Evolutionary conservation across 768 basidiomycete genomes (phyloP).

Genomic region (Dacryopinax spathularia): DNA sequence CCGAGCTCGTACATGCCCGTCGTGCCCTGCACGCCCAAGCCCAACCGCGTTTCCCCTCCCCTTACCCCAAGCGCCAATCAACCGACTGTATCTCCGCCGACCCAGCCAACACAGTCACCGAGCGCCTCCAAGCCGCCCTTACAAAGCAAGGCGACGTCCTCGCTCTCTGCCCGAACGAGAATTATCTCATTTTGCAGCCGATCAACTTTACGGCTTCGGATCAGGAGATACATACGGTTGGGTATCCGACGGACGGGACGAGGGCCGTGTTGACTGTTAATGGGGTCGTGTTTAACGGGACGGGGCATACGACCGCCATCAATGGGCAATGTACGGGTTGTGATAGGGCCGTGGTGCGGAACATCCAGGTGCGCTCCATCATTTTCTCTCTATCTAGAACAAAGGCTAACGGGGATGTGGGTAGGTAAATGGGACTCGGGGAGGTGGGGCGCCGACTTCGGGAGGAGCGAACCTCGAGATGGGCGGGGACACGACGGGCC

Average conservation of each 20-base stretch:
- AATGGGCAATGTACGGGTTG: slow-evolving; percentile 51
- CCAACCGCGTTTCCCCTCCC: not conserved
- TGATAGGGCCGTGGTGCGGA: slow-evolving; percentile 45
- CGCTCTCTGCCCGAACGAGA: slow-evolving; percentile 44
- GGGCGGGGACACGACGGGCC: slow-evolving; percentile 57
- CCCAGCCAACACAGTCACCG: slow-evolving; percentile 37
- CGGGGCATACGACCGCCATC: slow-evolving; percentile 59
- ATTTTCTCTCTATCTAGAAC: not conserved
- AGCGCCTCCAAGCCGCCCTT: slow-evolving; percentile 50
- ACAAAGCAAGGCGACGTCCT: slow-evolving; percentile 54
- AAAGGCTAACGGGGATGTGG: not conserved
- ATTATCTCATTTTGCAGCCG: slow-evolving; percentile 52
- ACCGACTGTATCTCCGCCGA: slow-evolving; percentile 39
- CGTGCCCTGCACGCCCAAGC: not conserved
- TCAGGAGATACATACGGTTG: slow-evolving; percentile 71
- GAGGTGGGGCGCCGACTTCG: slow-evolving; percentile 33
- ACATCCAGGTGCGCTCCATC: slow-evolving; percentile 42
- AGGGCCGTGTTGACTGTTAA: slow-evolving; percentile 57
- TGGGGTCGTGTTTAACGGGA: slow-evolving; percentile 47
- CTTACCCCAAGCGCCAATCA: slow-evolving; percentile 3
- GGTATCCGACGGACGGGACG: slow-evolving; percentile 52
- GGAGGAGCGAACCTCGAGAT: slow-evolving; percentile 77
- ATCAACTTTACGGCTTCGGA: slow-evolving; percentile 49
- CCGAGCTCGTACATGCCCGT: not conserved
- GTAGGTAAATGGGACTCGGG: slow-evolving; percentile 62